Evolutionary conservation across 2,329 filamentous ascomycete species (phyloP), one percentile per base, ranked within the genome.

Genomic region (Calonectria honghensis): DNA sequence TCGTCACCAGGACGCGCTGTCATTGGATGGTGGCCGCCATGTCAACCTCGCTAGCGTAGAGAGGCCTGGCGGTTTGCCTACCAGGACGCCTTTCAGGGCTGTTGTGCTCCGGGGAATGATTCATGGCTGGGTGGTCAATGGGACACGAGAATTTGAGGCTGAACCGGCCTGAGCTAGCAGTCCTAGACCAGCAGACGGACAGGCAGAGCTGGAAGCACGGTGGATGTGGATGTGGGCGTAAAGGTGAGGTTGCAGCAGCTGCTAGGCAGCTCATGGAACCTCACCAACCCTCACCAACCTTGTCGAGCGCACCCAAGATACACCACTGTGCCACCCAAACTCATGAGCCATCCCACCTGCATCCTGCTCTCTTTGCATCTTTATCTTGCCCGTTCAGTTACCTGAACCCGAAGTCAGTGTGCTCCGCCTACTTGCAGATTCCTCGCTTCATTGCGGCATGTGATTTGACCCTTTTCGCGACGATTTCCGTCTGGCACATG

Each of bases 111-210:
- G 16, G n/a, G 57, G 35, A 39, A 39, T 29, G 57, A 63, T 63
- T 39, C 35, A 41, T 41, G 27, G 35, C 13, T 29, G 14, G 35
- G 57, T 41, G 27, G 39, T 39, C 35, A 32, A 51, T 20, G 54
- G 68, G 27, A 39, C 57, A 63, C 14, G 45, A 41, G 39, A 35
- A 31, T 48, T 65, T 5, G 24, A 65, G 61, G 61, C 61, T 50
- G 61, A 65, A 50, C 27, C 27, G 13, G 41, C 61, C 61, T 35
- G 61, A 65, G 29, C 41, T 65, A 65, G 41, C 39, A 32, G 39
- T 31, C 11, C 61, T 35, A 65, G 61, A 20, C 61, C 18, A 39
- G 41, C 29, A 20, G 20, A 65, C 24, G 14, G 35, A 16, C n/a
- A 41, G 57, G 24, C 24, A 63, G 35, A 18, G 37, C 13, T 13